Conservation (phyloP, 768 basidiomycete genomes). For the Lenzites betulinus region DNA sequence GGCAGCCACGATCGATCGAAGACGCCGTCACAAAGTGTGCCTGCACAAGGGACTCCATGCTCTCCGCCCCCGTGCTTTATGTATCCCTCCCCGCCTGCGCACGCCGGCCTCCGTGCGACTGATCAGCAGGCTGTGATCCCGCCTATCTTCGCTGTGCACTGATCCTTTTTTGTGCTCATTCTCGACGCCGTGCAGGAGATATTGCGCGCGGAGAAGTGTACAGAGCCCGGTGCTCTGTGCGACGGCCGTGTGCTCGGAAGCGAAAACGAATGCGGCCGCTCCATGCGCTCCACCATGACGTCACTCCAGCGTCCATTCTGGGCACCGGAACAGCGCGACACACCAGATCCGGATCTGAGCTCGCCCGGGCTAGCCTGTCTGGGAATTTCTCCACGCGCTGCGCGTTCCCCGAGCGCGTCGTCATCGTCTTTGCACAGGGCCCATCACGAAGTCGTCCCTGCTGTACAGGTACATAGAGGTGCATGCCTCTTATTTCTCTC, state of each 20-base stretch:
- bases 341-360: conserved; percentile 11
- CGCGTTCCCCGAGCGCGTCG: too few relatives aligned
- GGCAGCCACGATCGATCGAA: conserved; percentile 22
- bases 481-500: too few relatives aligned
- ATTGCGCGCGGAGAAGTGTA: neutral
- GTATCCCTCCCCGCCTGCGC: conserved; percentile 6
- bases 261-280: neutral
- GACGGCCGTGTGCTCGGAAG: neutral
- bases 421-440: too few relatives aligned
- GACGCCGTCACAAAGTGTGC: conserved; percentile 13
- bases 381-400: neutral
- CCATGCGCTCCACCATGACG: conserved; percentile 13
- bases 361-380: too few relatives aligned
- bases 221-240: neutral
- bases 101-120: neutral
- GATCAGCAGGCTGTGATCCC: conserved; percentile 11
- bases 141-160: neutral
- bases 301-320: neutral
- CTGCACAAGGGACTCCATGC: conserved; percentile 7
- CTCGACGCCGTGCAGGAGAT: neutral
- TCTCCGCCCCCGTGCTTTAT: neutral
- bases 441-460: too few relatives aligned
- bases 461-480: too few relatives aligned
- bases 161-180: neutral
- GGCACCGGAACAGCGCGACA: neutral